Evolutionary conservation across 768 basidiomycete genomes (phyloP), one percentile per base, ranked within the genome.

Genomic region (Obba rivulosa): DNA sequence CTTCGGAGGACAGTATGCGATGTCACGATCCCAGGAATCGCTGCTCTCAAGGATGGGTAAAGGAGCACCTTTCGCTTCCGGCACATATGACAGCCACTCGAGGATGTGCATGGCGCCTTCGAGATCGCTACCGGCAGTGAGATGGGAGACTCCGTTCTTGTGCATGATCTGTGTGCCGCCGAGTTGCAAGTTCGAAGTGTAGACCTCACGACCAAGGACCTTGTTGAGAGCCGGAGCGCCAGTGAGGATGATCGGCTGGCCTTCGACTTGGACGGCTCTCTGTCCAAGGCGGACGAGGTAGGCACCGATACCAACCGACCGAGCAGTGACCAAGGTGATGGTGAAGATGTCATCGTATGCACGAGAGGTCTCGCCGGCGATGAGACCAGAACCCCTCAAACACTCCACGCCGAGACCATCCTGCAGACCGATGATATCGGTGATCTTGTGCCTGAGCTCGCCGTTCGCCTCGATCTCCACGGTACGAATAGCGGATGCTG

Each of bases 81-180:
- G 95, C 2, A 98, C 78, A 65, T 92, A 99, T 8, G 93, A 89
- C 50, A 99, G 65, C 92, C 96, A 99, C 57, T 92, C 81, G 39
- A 97, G 72, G 56, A 98, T 97, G 50, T 93, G 87, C 21, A 85
- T 84, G 14, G 94, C 92, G 50, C 96, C 96, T 66, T 98, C 91
- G 28, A 99, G 73, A 64, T 99, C 96, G 64, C 92, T 97, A 59
- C 81, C 81, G 28, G 96, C 94, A 3, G 92, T 94, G 50, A 98
- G 73, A 65, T 99, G 96, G 4, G 95, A 96, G 47, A 98, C 90
- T 69, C 96, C 96, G 63, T 99, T 99, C 81, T 97, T 97, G 81
- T 92, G 89, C 96, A 99, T 98, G 75, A 99, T 98, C 63, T 99
- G 96, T n/a, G 96, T 98, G 46, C 96, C 96, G 54, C 96, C 96